Percentiles rank a stretch among this genome's conserved stretches.
phyloP scores from a whole-genome alignment of 2,329 filamentous ascomycete species.

The Penicillium fuscoglaucum region DNA sequence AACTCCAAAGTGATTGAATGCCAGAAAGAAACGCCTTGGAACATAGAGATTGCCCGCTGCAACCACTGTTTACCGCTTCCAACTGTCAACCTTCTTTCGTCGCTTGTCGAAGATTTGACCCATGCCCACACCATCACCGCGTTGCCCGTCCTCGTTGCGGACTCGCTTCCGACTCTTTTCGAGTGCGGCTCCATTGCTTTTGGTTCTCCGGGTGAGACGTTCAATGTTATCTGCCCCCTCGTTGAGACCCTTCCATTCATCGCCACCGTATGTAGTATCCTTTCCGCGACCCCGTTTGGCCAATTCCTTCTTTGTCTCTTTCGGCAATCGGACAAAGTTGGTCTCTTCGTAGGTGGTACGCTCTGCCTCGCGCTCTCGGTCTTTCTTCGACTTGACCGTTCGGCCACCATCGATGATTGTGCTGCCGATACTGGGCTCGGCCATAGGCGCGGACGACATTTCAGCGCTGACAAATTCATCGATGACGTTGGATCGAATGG shows the following conservation, averaged over 20 bases:
- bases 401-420: slow-evolving; percentile 80
- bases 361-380: slow-evolving; percentile 76
- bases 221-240: slow-evolving; percentile 86
- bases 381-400: slow-evolving; percentile 71
- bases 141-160: slow-evolving; percentile 68
- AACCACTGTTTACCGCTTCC: slow-evolving; percentile 37
- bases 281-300: slow-evolving; percentile 58
- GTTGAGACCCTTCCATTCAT: slow-evolving; percentile 86
- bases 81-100: slow-evolving; percentile 46
- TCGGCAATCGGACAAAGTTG: slow-evolving; percentile 85
- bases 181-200: slow-evolving; percentile 56
- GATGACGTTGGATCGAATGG: slow-evolving; percentile 76
- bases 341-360: slow-evolving; percentile 83
- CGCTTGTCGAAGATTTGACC: slow-evolving; percentile 60
- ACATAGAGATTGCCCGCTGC: neutral
- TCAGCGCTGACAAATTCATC: slow-evolving; percentile 90
- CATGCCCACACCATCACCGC: slow-evolving; percentile 63
- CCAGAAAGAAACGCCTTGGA: slow-evolving; percentile 9
- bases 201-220: slow-evolving; percentile 71
- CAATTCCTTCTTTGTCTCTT: slow-evolving; percentile 81
- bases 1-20: slow-evolving; percentile 11
- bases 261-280: slow-evolving; percentile 74
- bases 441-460: slow-evolving; percentile 75
- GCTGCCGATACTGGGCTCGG: slow-evolving; percentile 87
- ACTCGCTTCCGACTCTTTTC: slow-evolving; percentile 86